Percentiles rank a stretch among this genome's conserved stretches.
Conservation (phyloP, 1,139 yeast genomes). For the Kurtzmaniella quercitrusa region DNA sequence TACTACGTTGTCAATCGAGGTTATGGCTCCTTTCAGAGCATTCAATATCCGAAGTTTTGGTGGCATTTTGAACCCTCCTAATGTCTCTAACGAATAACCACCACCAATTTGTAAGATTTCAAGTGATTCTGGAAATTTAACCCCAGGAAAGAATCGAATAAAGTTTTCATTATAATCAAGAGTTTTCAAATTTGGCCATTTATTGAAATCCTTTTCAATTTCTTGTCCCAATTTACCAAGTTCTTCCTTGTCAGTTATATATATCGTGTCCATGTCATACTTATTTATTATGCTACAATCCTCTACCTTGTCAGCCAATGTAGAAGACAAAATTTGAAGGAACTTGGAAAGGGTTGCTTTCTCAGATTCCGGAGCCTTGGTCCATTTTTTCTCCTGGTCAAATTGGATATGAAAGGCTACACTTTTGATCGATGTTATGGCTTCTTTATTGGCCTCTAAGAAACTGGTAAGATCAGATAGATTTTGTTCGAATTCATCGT, state of each 20-base stretch:
- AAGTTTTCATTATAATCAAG: slow-evolving; percentile 40
- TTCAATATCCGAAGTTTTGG: slow-evolving; percentile 24
- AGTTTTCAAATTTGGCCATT: slow-evolving; percentile 31
- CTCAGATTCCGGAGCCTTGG: slow-evolving; percentile 24
- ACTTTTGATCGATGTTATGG: slow-evolving; percentile 18
- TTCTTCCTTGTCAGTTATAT: slow-evolving; percentile 32
- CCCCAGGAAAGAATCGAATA: slow-evolving; percentile 37
- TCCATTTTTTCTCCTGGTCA: slow-evolving; percentile 32
- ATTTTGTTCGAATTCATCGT: slow-evolving; percentile 23
- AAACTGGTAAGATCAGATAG: slow-evolving; percentile 20
- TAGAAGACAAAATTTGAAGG: slow-evolving; percentile 18
- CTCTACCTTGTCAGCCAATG: slow-evolving; percentile 25
- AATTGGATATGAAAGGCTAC: slow-evolving; percentile 38
- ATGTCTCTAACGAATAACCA: slow-evolving; percentile 36
- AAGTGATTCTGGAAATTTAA: slow-evolving; percentile 35
- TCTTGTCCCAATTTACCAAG: slow-evolving; percentile 33
- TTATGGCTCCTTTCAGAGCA: slow-evolving; percentile 34
- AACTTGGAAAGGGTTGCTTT: slow-evolving; percentile 23
- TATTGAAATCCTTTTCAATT: slow-evolving; percentile 34
- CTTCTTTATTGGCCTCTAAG: slow-evolving; percentile 15
- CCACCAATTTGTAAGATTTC: slow-evolving; percentile 41
- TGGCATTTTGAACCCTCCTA: slow-evolving; percentile 42
- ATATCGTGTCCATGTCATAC: slow-evolving; percentile 32
- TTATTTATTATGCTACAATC: slow-evolving; percentile 41
- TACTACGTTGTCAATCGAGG: slow-evolving; percentile 31